Evolutionary conservation across 2,329 filamentous ascomycete species (phyloP), one percentile per base, ranked within the genome.

Genomic region (Ceratocystis variospora): DNA sequence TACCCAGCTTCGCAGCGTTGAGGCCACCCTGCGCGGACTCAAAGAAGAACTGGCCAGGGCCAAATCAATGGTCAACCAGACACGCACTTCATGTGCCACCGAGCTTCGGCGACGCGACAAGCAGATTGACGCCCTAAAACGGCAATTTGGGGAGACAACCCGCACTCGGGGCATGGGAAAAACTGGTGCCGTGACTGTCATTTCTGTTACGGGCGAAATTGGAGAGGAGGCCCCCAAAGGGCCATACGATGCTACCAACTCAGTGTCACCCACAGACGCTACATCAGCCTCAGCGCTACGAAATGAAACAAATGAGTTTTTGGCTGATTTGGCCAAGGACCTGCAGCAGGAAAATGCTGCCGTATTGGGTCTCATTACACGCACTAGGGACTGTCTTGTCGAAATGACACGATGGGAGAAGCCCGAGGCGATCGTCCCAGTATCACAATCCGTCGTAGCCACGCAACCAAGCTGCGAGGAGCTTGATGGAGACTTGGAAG

Each of bases 291-390:
- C 1, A 72, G 74, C 2, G 72, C 77, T 97, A 68, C 86, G 87
- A 71, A 85, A 87, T 73, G 94, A 97, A 76, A 96, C 93, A 4
- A 96, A 93, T 61, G 87, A 91, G 62, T 96, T 96, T 73, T 78
- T 99, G 67, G 94, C 92, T 0, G 86, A 89, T 72, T 78, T 96
- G 67, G 92, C 90, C 37, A 88, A 89, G 73, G 85, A 84, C 48
- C 77, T 97, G 67, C 94, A 90, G 72, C 90, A 96, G 70, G 94
- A 99, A 75, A 99, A 99, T 72, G 92, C 96, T 72, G 82, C 83
- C 4, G 76, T 97, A 12, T 84, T 95, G 46, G 79, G 79, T 1
- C 79, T 96, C 37, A 81, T 96, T 63, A 80, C 85, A 64, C 84
- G 83, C 63, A 89, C 90, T 0, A 82, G 93, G 66, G 78, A 83